Percentiles rank a stretch among this genome's conserved stretches.
Conservation (phyloP, 768 basidiomycete species). For the Sporobolomyces pararoseus region DNA sequence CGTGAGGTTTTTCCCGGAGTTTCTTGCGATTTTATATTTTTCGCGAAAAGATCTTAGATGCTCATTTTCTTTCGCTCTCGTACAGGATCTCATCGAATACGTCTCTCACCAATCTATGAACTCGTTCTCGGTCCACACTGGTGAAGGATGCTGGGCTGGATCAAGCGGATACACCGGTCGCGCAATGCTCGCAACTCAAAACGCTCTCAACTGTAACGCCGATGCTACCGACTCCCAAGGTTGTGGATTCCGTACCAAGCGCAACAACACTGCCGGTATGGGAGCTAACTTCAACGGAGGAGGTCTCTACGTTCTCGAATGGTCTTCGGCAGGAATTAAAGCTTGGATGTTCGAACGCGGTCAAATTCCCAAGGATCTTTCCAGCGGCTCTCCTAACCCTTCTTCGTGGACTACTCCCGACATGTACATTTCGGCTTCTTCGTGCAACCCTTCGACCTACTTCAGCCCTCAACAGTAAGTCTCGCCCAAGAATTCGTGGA, state of each 20-base stretch:
- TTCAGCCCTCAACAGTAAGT: constrained; percentile 24
- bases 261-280: constrained; percentile 46
- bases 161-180: constrained; percentile 13
- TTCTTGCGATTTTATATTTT: neutral
- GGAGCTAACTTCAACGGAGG: constrained; percentile 53
- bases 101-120: constrained; percentile 22
- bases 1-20: neutral
- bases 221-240: constrained; percentile 22
- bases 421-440: constrained; percentile 45
- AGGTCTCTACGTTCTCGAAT: constrained; percentile 54
- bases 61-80: neutral
- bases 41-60: neutral
- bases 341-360: constrained; percentile 54
- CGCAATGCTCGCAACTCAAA: constrained; percentile 17
- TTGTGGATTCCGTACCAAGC: constrained; percentile 27
- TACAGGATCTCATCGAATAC: constrained; percentile 30
- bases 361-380: constrained; percentile 36
- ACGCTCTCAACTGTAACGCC: constrained; percentile 32
- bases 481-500: too few species aligned
- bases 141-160: constrained; percentile 24
- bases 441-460: constrained; percentile 28
- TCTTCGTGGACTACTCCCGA: constrained; percentile 52
- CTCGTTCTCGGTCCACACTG: constrained; percentile 30
- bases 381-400: constrained; percentile 50
- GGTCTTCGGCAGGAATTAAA: constrained; percentile 52